A percentile compares a stretch with the other conserved stretches of the same genome.
Conservation (phyloP, 2,329 filamentous ascomycete species). For the Penicillium paneum region DNA sequence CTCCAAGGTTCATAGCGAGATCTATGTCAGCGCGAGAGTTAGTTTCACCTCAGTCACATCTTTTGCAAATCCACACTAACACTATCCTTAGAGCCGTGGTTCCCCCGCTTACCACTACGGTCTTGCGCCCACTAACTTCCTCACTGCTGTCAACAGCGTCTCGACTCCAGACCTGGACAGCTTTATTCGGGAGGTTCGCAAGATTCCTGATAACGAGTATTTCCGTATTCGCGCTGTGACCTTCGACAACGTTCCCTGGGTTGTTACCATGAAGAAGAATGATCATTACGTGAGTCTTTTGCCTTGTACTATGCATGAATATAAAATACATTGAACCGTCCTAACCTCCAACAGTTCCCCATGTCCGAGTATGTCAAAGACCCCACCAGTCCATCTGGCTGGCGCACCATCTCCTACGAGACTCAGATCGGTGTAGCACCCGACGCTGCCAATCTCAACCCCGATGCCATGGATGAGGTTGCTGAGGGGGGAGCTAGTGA, state of each 20-base stretch:
- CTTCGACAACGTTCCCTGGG: conserved; percentile 97
- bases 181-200: conserved; percentile 76
- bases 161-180: conserved; percentile 75
- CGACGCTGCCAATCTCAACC: conserved; percentile 44
- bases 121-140: conserved; percentile 93
- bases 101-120: conserved; percentile 87
- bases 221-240: conserved; percentile 97
- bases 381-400: conserved; percentile 49
- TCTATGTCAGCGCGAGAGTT: conserved; percentile 83
- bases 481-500: conserved; percentile 35
- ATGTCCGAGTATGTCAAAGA: conserved; percentile 65
- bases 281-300: conserved; percentile 72
- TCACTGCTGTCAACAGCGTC: conserved; percentile 90
- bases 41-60: conserved; percentile 12
- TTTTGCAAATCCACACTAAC: conserved; percentile 8
- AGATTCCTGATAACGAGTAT: conserved; percentile 95
- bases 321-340: neutral
- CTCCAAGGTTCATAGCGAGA: conserved; percentile 89
- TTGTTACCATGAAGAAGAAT: conserved; percentile 99
- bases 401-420: conserved; percentile 57
- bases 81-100: conserved; percentile 59
- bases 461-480: conserved; percentile 48
- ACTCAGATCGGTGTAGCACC: conserved; percentile 35
- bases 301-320: neutral
- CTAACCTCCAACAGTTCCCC: conserved; percentile 50